Conservation (phyloP, 495 filamentous ascomycete species). For the Penicillium canescens region DNA sequence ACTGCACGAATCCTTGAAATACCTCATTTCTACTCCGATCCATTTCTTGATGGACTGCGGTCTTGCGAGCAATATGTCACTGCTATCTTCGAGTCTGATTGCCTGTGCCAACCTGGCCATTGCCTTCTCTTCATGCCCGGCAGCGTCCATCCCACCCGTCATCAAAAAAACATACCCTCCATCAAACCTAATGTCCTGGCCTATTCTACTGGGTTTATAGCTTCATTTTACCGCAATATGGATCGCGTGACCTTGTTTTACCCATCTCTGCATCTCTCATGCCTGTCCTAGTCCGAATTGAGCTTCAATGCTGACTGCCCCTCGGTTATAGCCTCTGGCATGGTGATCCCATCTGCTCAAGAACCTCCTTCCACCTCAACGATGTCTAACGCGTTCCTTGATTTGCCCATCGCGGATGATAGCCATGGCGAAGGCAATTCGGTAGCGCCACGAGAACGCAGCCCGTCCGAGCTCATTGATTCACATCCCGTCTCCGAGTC, state of each 20-base stretch:
- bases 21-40: constrained; percentile 12
- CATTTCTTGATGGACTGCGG: constrained; percentile 2
- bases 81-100: constrained; percentile 18
- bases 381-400: constrained; percentile 51
- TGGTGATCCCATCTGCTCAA: constrained; percentile 53
- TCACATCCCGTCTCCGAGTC: constrained; percentile 45
- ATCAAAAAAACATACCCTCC: constrained; percentile 43
- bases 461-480: constrained; percentile 50
- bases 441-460: constrained; percentile 51
- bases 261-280: constrained; percentile 16
- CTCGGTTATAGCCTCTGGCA: constrained; percentile 48
- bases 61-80: constrained; percentile 12
- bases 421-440: constrained; percentile 36
- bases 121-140: constrained; percentile 32
- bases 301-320: constrained; percentile 51
- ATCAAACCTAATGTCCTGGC: constrained; percentile 40
- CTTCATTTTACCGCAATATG: constrained; percentile 26
- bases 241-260: constrained; percentile 41
- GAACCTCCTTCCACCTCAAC: constrained; percentile 40
- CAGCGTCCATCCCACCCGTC: constrained; percentile 40
- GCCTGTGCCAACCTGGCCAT: constrained; percentile 24
- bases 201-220: constrained; percentile 23
- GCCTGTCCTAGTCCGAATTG: constrained; percentile 18
- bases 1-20: constrained; percentile 34
- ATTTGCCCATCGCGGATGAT: constrained; percentile 38